phyloP scores from a whole-genome alignment of 2,329 filamentous ascomycete species.

The Neodidymelliopsis sp. region DNA sequence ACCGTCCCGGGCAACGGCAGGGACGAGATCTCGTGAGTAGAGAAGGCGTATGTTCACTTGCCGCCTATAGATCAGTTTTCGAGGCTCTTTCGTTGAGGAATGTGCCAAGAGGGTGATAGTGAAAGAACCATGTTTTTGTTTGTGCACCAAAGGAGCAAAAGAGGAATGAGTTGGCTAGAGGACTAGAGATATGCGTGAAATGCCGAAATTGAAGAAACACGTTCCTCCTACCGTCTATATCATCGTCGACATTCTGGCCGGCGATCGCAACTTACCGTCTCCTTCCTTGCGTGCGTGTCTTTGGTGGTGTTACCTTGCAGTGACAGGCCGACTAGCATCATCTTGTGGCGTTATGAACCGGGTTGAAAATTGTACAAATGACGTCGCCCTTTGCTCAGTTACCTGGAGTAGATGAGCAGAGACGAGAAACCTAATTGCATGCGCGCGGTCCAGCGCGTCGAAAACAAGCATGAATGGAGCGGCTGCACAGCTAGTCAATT shows the following conservation, averaged over 20 bases:
- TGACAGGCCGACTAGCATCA: not conserved
- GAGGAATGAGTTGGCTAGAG: constrained; percentile 21
- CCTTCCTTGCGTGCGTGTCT: constrained; percentile 11
- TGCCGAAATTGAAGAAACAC: constrained; percentile 1
- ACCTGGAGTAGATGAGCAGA: not conserved
- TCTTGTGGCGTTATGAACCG: not conserved
- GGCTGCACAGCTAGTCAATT: not conserved
- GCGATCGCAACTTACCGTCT: not conserved
- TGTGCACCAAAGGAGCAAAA: constrained; percentile 14
- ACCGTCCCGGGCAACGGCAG: constrained; percentile 22
- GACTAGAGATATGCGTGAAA: constrained; percentile 12
- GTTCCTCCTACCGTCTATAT: constrained; percentile 10
- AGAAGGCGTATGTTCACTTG: constrained; percentile 16
- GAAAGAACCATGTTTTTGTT: constrained; percentile 10
- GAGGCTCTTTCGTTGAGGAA: constrained; percentile 14
- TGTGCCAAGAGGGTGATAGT: constrained; percentile 17
- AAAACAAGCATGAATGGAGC: not conserved
- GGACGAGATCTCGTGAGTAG: constrained; percentile 14
- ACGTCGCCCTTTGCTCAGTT: not conserved
- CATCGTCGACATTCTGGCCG: constrained; percentile 4
- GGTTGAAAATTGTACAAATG: not conserved
- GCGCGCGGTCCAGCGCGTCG: not conserved
- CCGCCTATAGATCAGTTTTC: not conserved
- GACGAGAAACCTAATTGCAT: too few relatives aligned
- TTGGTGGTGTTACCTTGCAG: constrained; percentile 2